These are phyloP conservation scores for Glycine latifolia DNA, from an alignment of 306 rosid genomes.

Conservation along the genomic window DNA sequence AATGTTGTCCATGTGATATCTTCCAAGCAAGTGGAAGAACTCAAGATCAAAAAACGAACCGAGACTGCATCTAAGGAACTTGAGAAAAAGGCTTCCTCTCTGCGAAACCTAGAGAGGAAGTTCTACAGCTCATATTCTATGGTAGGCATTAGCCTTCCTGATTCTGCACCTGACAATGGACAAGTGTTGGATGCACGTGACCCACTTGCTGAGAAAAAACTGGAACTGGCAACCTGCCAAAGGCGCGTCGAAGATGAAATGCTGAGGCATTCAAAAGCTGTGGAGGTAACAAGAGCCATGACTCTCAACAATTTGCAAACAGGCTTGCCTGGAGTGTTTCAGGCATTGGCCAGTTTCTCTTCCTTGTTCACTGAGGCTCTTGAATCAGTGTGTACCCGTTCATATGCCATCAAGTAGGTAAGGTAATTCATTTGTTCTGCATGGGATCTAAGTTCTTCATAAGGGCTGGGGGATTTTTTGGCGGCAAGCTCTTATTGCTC, in stretches of 20 bases:
- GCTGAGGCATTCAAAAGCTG: conserved; percentile 85
- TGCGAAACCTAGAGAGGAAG: conserved; percentile 83
- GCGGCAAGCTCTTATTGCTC: conserved; percentile 56
- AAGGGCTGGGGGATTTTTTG: conserved; percentile 60
- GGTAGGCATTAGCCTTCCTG: conserved; percentile 98
- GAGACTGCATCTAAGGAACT: conserved; percentile 92
- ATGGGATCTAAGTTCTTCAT: conserved; percentile 51
- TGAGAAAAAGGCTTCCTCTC: conserved; percentile 82
- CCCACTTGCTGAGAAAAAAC: conserved; percentile 90
- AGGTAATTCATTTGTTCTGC: conserved; percentile 36
- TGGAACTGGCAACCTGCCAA: conserved; percentile 80
- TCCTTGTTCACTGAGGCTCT: conserved; percentile 85
- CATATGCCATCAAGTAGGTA: conserved; percentile 82
- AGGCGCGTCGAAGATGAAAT: conserved; percentile 95
- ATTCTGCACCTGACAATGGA: conserved; percentile 68
- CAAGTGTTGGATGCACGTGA: conserved; percentile 84
- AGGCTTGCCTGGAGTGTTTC: conserved; percentile 97
- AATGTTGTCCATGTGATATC: conserved; percentile 86
- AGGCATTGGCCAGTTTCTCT: conserved; percentile 91
- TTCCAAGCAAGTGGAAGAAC: conserved; percentile 78
- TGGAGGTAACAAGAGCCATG: conserved; percentile 92
- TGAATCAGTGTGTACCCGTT: conserved; percentile 72
- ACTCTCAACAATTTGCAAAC: conserved; percentile 94
- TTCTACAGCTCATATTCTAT: conserved; percentile 89
- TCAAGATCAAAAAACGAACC: conserved; percentile 77